phyloP scores from a whole-genome alignment of 805 yeast genomes.

The Spathaspora passalidarum region DNA sequence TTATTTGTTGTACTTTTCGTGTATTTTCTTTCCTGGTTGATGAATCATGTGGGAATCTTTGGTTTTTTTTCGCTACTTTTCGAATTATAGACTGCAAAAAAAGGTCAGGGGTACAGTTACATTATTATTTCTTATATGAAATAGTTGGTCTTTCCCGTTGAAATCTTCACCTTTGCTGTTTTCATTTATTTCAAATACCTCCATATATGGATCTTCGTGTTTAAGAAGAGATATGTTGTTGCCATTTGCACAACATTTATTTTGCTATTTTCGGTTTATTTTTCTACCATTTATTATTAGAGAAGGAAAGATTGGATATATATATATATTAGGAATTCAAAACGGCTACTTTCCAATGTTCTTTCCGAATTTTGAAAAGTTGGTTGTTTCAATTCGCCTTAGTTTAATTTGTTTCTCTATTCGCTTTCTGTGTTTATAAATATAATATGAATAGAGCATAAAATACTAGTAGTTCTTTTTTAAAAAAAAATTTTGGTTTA shows the following conservation, averaged over 20 bases:
- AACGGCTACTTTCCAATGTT: too few relatives aligned
- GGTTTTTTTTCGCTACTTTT: not conserved
- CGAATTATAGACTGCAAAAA: not conserved
- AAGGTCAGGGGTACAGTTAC: not conserved
- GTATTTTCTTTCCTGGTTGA: not conserved
- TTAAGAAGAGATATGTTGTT: constrained; percentile 3
- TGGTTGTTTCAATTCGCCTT: not conserved
- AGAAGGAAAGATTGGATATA: not conserved
- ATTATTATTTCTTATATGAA: not conserved
- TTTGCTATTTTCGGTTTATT: constrained; percentile 2
- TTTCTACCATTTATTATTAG: not conserved
- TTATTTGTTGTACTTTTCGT: not conserved
- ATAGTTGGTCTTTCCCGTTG: not conserved
- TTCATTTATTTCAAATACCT: not conserved
- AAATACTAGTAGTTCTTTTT: too few relatives aligned
- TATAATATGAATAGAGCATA: not conserved
- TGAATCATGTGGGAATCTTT: not conserved
- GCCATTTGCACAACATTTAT: not conserved
- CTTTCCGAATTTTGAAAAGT: too few relatives aligned
- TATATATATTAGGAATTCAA: too few relatives aligned
- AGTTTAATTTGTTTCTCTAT: not conserved
- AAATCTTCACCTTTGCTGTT: not conserved
- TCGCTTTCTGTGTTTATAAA: not conserved
- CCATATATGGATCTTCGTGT: not conserved
- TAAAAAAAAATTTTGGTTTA: too few relatives aligned